These are phyloP conservation scores for Penicillium silybi DNA, from an alignment of 495 filamentous ascomycete species.

Conservation along the genomic window DNA sequence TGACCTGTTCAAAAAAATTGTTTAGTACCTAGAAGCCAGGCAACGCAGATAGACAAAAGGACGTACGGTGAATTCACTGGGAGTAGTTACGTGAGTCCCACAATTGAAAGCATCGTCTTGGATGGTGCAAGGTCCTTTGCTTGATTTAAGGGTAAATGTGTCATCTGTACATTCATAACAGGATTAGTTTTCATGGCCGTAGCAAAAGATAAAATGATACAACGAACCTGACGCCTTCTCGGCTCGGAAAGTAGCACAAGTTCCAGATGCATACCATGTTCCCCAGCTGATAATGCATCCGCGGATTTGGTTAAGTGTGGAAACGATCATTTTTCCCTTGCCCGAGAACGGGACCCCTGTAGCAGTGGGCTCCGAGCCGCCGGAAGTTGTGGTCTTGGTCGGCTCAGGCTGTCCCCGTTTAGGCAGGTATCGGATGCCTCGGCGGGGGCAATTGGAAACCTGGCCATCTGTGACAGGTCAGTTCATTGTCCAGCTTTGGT, in stretches of 20 bases:
- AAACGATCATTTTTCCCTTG: constrained; percentile 57
- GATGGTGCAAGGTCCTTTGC: constrained; percentile 55
- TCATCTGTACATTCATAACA: constrained; percentile 28
- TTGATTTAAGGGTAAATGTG: constrained; percentile 57
- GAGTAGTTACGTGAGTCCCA: constrained; percentile 37
- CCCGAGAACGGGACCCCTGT: constrained; percentile 50
- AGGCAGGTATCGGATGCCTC: constrained; percentile 64
- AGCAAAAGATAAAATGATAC: neutral
- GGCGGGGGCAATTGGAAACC: constrained; percentile 57
- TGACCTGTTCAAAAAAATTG: constrained; percentile 15
- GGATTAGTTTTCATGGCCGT: neutral
- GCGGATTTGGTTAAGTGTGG: constrained; percentile 43
- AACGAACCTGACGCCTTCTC: constrained; percentile 42
- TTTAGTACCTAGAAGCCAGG: neutral
- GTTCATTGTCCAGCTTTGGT: neutral
- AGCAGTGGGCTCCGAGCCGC: constrained; percentile 32
- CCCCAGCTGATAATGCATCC: constrained; percentile 70
- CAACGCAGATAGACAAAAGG: constrained; percentile 1
- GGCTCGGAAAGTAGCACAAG: constrained; percentile 65
- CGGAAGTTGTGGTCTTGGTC: constrained; percentile 35
- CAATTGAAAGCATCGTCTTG: constrained; percentile 48
- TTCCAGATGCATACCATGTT: constrained; percentile 65
- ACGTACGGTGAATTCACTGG: constrained; percentile 46
- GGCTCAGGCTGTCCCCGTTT: constrained; percentile 44
- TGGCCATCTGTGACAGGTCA: constrained; percentile 45